Conservation (phyloP, 345 rosid genomes). For the Schrenkiella parvula region DNA sequence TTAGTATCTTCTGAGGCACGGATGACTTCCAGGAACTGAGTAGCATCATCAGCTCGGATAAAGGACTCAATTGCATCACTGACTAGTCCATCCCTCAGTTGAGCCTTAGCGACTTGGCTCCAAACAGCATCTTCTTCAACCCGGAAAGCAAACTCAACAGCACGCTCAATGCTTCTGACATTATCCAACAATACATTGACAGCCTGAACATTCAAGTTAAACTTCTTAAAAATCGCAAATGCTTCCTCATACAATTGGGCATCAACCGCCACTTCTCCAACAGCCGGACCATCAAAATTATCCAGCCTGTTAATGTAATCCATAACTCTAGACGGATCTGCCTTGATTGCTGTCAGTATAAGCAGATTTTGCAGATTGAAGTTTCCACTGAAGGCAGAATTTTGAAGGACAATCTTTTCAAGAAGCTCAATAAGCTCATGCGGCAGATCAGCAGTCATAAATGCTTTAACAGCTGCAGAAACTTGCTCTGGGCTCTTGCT, state of each 20-base stretch:
- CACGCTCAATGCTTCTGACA: constrained; percentile 73
- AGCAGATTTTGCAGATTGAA: constrained; percentile 96
- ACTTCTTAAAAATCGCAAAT: constrained; percentile 81
- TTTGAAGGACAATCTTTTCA: constrained; percentile 97
- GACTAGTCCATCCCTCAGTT: constrained; percentile 87
- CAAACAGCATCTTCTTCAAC: constrained; percentile 98
- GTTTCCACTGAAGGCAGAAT: constrained; percentile 99
- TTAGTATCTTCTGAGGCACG: constrained; percentile 70
- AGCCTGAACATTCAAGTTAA: constrained; percentile 81
- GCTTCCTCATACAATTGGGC: constrained; percentile 90
- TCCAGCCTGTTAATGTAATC: constrained; percentile 94
- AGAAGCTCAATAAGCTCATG: constrained; percentile 86
- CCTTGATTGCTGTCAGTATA: constrained; percentile 92
- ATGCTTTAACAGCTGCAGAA: constrained; percentile 87
- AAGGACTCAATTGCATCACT: constrained; percentile 97
- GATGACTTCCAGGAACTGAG: constrained; percentile 73
- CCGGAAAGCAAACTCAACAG: constrained; percentile 97
- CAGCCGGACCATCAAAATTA: constrained; percentile 99
- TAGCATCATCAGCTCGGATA: constrained; percentile 88
- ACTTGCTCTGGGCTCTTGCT: constrained; percentile 94
- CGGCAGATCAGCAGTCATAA: constrained; percentile 82
- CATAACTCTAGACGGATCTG: constrained; percentile 98
- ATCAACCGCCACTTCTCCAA: constrained; percentile 98
- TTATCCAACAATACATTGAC: constrained; percentile 72
- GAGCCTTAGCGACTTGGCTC: constrained; percentile 98